Percentiles rank a stretch among this genome's conserved stretches.
Conservation (phyloP, 116 monocot genomes). For the Thalassia testudinum region DNA sequence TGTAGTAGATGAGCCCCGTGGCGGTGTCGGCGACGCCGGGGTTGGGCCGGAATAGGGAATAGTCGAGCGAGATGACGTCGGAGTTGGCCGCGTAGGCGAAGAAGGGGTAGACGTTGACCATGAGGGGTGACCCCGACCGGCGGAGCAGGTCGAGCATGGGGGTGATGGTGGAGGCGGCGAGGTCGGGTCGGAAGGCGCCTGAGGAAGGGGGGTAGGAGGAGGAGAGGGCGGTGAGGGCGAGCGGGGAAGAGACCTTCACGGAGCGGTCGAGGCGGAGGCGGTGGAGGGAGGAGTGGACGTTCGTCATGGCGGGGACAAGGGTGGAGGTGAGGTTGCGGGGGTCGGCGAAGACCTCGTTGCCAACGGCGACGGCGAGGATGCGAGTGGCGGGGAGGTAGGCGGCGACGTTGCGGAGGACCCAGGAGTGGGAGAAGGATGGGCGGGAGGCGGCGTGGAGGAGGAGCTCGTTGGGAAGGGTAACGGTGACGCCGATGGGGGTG, state of each 20-base stretch:
- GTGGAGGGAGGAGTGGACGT: slow-evolving; percentile 19
- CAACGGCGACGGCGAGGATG: slow-evolving; percentile 23
- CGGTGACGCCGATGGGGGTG: slow-evolving; percentile 13
- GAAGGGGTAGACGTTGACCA: slow-evolving; percentile 46
- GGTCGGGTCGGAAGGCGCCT: slow-evolving; percentile 20
- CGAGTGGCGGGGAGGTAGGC: slow-evolving; percentile 14
- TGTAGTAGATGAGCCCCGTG: slow-evolving; percentile 17
- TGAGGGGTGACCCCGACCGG: slow-evolving; percentile 17
- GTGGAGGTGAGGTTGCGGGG: slow-evolving; percentile 16
- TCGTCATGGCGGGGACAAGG: slow-evolving; percentile 28
- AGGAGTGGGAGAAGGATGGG: slow-evolving; percentile 20
- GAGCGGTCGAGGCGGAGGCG: slow-evolving; percentile 12
- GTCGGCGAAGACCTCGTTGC: slow-evolving; percentile 30
- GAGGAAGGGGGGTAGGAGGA: slow-evolving; percentile 29
- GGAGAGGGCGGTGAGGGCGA: slow-evolving; percentile 30
- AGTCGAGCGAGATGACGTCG: slow-evolving; percentile 35
- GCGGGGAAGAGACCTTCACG: slow-evolving; percentile 27
- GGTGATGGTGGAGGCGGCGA: slow-evolving; percentile 15
- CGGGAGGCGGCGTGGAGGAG: slow-evolving; percentile 14
- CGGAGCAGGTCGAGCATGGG: slow-evolving; percentile 33
- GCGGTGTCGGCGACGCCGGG: slow-evolving; percentile 18
- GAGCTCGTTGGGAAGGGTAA: slow-evolving; percentile 28
- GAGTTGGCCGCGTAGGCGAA: slow-evolving; percentile 36
- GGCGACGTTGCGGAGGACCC: slow-evolving; percentile 24
- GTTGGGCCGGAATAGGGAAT: slow-evolving; percentile 35